Evolutionary conservation across 176 grass and related monocot species (phyloP), one percentile per base, ranked within the genome.

Genomic region (Juncus effusus): DNA sequence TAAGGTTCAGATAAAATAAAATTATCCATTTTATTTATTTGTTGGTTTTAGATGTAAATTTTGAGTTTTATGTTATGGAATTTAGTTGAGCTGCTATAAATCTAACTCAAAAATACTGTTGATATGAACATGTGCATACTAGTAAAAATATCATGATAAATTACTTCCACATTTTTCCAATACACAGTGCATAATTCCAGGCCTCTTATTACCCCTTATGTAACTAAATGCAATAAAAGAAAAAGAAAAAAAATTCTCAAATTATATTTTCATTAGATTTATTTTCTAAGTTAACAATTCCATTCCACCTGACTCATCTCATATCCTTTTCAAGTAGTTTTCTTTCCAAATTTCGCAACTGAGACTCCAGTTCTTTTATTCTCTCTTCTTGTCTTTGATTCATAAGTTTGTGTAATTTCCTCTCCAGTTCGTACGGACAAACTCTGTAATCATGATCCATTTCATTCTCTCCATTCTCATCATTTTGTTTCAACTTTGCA

Each of bases 371-470:
- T 71, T 71, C 53, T 44, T 72, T 16, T 42, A 72, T 72, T 55
- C 68, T 72, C 54, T 59, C 68, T 59, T 59, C 51, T n/a, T 72
- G 68, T 44, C 54, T 72, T 19, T 72, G 39, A 72, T 72, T 12
- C 42, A 71, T 41, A 10, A 71, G 54, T 16, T 71, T 51, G 3
- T 71, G 67, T 55, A 71, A 57, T 42, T 71, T 71, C 9, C 67
- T 42, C 54, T 71, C 67, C 4, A 71, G 54, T 71, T 71, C 67
- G 42, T 71, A 13, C 7, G 67, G 67, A 16, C 51, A 71, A 59
- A 71, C 67, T 58, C 38, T 37, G 3, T 28, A 71, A 59, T 57
- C 42, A 40, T 59, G 54, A 4, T 10, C 16, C 36, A 49, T 56
- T 13, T 71, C 67, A 45, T 71, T 38, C 41, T 71, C 13, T 55